Conservation (phyloP, 345 rosid genomes). For the Corymbia maculata region DNA sequence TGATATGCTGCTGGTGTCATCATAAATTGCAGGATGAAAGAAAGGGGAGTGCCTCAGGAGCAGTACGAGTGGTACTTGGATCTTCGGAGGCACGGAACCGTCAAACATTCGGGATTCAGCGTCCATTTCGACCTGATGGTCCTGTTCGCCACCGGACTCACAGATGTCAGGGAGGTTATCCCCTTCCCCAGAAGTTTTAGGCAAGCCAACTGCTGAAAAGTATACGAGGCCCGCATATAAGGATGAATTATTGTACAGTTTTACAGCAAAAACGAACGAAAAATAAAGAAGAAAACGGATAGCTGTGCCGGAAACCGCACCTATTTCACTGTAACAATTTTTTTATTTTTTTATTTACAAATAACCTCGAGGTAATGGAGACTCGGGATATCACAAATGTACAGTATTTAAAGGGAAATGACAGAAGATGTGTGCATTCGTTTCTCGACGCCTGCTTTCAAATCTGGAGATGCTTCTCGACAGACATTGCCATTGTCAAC, state of each 20-base stretch:
- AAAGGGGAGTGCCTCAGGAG: constrained; percentile 34
- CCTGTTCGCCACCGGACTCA: constrained; percentile 55
- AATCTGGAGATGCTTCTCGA: neutral
- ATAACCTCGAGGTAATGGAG: neutral
- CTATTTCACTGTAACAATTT: neutral
- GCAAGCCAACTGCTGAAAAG: constrained; percentile 32
- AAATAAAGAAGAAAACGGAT: neutral
- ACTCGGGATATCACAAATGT: neutral
- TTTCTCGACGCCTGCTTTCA: neutral
- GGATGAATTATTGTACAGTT: neutral
- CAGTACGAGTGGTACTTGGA: constrained; percentile 80
- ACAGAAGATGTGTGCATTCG: neutral
- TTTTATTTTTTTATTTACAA: neutral
- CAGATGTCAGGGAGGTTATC: constrained; percentile 66
- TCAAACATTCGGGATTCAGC: constrained; percentile 69
- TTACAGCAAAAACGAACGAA: neutral
- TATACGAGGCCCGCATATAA: neutral
- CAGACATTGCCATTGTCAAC: neutral
- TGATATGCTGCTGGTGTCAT: neutral
- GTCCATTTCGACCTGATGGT: constrained; percentile 62
- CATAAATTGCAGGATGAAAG: constrained; percentile 35
- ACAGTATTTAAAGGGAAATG: neutral
- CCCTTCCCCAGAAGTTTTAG: constrained; percentile 70
- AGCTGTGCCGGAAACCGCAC: too few relatives aligned
- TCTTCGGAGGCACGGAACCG: constrained; percentile 74